Conservation (phyloP, 495 filamentous ascomycete species). For the Penicillium cinerascens region DNA sequence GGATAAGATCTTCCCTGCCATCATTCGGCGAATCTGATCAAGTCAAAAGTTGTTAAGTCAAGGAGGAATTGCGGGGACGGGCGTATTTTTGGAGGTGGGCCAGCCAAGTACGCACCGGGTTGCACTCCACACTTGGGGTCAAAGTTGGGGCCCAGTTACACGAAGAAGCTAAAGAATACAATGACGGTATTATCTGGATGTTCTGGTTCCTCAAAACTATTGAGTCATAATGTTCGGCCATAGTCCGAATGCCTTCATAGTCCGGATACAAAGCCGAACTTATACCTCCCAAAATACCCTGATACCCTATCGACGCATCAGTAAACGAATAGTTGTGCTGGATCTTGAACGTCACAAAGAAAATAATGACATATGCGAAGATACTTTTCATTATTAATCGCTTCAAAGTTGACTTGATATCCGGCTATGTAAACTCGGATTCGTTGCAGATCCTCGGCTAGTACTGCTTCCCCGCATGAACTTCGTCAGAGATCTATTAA, state of each 20-base stretch:
- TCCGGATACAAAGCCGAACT: too few relatives aligned
- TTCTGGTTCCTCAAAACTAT: not conserved
- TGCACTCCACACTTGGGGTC: not conserved
- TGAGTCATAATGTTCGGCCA: not conserved
- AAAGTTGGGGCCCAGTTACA: not conserved
- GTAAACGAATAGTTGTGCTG: not conserved
- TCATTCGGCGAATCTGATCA: not conserved
- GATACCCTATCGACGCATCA: too few relatives aligned
- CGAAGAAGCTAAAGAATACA: not conserved
- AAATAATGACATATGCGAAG: not conserved
- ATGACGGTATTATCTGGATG: not conserved
- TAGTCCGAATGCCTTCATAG: too few relatives aligned
- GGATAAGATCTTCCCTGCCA: constrained; percentile 14
- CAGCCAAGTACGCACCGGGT: not conserved
- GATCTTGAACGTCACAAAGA: not conserved
- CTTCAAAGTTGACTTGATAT: not conserved
- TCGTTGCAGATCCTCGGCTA: constrained; percentile 10
- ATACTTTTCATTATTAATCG: not conserved
- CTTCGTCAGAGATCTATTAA: not conserved
- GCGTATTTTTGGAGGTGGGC: not conserved
- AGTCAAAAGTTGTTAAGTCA: not conserved
- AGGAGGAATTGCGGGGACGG: not conserved
- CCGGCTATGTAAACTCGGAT: not conserved
- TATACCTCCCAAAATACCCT: too few relatives aligned
- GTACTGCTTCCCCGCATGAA: constrained; percentile 17